Evolutionary conservation across 2,329 filamentous ascomycete species (phyloP), one percentile per base, ranked within the genome.

Genomic region (Lachnum nothofagi): DNA sequence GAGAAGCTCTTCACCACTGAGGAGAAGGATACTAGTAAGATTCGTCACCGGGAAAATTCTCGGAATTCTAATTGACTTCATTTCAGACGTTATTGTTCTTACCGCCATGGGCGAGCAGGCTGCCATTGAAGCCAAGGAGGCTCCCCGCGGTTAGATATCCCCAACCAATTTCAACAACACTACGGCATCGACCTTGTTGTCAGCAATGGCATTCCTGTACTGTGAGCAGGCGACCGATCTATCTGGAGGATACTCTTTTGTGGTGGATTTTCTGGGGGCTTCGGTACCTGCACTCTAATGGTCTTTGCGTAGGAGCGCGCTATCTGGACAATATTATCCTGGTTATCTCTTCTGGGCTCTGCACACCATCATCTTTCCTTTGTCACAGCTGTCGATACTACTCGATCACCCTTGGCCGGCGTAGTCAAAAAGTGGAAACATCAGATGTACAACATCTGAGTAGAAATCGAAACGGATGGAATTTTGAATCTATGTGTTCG

Each of bases 31-130:
- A 87, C 83, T 73, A 91, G 91, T 95, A 79, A 82, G 90, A 82
- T 58, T 35, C 44, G 22, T 41, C 41, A 50, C 35, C n/a, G 1
- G 6, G 1, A 14, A 10, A 19, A 14, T 14, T 45, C 38, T 23
- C 44, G 20, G 35, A 40, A 9, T 51, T 33, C 52, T 54, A 44
- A 52, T 43, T 39, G 34, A 20, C n/a, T 25, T 19, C 37, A 37
- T 22, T 38, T 9, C 57, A 95, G 90, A 90, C 74, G 85, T 97
- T 65, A 86, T 91, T 65, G 83, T 98, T 70, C 86, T 95, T 69
- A 88, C 88, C 65, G 83, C 93, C 70, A 98, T 98, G 93, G 88
- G 88, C 69, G 91, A 98, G 77, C 88, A 97, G 80, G 75, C 80
- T 65, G 86, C 85, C 67, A 85, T 96, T 70, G 91, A 96, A 70